phyloP scores from a whole-genome alignment of 257 asterid genomes.

The Solanum piurae region DNA sequence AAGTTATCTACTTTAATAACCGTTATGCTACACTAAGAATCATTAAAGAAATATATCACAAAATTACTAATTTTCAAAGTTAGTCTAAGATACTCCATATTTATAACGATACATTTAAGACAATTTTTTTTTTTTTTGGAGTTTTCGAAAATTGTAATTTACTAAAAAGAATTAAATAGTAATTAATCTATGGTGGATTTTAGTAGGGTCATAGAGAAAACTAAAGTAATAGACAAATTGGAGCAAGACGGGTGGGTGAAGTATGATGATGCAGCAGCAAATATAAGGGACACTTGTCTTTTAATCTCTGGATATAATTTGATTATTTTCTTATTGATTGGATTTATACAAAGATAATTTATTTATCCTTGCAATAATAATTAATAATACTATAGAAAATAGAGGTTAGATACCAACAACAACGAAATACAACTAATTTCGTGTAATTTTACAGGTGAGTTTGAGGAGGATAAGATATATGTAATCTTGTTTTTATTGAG shows the following conservation, averaged over 20 bases:
- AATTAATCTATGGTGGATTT: background rate
- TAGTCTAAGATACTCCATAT: background rate
- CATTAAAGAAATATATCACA: background rate
- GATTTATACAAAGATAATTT: background rate
- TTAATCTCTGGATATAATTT: background rate
- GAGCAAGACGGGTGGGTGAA: background rate
- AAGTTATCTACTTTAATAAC: background rate
- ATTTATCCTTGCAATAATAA: background rate
- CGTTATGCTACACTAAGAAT: background rate
- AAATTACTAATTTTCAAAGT: background rate
- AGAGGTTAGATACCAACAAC: background rate
- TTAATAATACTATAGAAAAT: background rate
- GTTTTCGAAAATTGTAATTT: background rate
- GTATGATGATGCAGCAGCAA: background rate
- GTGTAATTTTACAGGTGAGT: background rate
- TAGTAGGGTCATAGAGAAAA: background rate
- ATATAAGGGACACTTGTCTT: background rate
- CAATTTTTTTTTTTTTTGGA: background rate
- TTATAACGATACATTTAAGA: background rate
- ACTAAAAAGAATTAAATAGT: background rate
- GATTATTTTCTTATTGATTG: background rate
- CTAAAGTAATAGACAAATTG: background rate
- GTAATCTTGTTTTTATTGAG: no score
- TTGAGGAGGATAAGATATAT: no score
- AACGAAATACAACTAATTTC: background rate